Conservation (phyloP, 192 early-diverging fungal genomes). For the Dissophora ornata region DNA sequence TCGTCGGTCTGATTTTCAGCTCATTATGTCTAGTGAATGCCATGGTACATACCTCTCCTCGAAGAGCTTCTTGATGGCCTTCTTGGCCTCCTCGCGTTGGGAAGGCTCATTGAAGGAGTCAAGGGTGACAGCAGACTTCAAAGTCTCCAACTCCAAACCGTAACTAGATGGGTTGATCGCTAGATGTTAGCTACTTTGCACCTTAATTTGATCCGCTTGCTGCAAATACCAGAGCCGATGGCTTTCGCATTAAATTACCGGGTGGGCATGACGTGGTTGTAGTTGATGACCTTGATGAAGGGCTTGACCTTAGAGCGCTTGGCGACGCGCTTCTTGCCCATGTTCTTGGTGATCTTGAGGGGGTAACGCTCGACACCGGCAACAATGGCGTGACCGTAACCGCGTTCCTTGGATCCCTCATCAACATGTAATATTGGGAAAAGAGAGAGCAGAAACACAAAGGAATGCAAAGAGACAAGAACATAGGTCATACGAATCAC, state of each 20-base stretch:
- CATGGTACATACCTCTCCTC: conserved; percentile 74
- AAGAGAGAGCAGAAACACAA: conserved; percentile 14
- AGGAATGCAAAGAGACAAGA: conserved; percentile 9
- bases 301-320: conserved; percentile 98
- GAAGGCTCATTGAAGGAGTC: conserved; percentile 96
- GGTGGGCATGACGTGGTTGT: conserved; percentile 99
- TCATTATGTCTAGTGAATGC: too few species aligned
- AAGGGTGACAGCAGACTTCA: conserved; percentile 87
- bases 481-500: conserved; percentile 55
- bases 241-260: conserved; percentile 66
- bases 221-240: too few species aligned
- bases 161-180: conserved; percentile 63
- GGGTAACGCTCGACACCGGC: conserved; percentile 98
- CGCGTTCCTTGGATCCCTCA: conserved; percentile 97
- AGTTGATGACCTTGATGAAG: conserved; percentile 99
- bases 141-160: conserved; percentile 93
- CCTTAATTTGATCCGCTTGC: too few species aligned
- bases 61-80: conserved; percentile 95
- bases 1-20: too few species aligned
- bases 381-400: conserved; percentile 98
- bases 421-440: conserved; percentile 72
- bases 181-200: conserved; percentile 3
- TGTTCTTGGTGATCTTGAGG: conserved; percentile 95
- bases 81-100: conserved; percentile 90
- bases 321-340: conserved; percentile 95